Evolutionary conservation across 148 eudicot genomes (phyloP).

Genomic region (Hydrangea macrophylla): DNA sequence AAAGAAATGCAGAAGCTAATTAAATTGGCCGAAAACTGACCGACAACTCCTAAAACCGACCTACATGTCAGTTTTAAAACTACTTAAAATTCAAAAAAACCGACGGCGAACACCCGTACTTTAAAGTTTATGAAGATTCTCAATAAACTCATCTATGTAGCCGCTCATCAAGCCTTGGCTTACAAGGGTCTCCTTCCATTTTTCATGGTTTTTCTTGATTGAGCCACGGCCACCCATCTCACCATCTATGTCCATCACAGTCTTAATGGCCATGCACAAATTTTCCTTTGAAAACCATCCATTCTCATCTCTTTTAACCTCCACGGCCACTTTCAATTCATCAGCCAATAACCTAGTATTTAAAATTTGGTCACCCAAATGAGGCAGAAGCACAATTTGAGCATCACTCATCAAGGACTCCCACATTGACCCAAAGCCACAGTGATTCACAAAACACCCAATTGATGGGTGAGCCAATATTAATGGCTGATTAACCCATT

Average conservation of each 20-base stretch:
- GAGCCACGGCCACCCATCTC: slow-evolving; percentile 20
- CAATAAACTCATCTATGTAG: slow-evolving; percentile 37
- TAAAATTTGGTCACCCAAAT: slow-evolving; percentile 59
- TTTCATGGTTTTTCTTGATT: slow-evolving; percentile 30
- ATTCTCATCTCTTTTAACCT: slow-evolving; percentile 51
- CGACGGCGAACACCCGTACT: too few relatives aligned
- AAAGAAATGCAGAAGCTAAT: too few relatives aligned
- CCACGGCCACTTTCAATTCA: slow-evolving; percentile 65
- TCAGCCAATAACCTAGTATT: slow-evolving; percentile 54
- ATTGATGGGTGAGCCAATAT: slow-evolving; percentile 50
- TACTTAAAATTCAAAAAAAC: too few relatives aligned
- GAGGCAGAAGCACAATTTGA: slow-evolving; percentile 56
- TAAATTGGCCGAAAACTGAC: too few relatives aligned
- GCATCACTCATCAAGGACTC: slow-evolving; percentile 48
- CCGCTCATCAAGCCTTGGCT: slow-evolving; percentile 36
- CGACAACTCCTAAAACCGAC: too few relatives aligned
- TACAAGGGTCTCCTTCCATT: slow-evolving; percentile 29
- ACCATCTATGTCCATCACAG: slow-evolving; percentile 45
- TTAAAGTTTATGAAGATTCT: slow-evolving; percentile 28
- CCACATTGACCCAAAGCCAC: slow-evolving; percentile 83
- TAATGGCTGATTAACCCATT: slow-evolving; percentile 54
- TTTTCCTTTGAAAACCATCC: slow-evolving; percentile 61
- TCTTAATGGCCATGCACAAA: slow-evolving; percentile 41
- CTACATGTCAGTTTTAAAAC: too few relatives aligned
- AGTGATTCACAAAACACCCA: slow-evolving; percentile 71